Evolutionary conservation across 83 land plant species (phyloP), one percentile per base, ranked within the genome.

Genomic region (Larix sibirica): DNA sequence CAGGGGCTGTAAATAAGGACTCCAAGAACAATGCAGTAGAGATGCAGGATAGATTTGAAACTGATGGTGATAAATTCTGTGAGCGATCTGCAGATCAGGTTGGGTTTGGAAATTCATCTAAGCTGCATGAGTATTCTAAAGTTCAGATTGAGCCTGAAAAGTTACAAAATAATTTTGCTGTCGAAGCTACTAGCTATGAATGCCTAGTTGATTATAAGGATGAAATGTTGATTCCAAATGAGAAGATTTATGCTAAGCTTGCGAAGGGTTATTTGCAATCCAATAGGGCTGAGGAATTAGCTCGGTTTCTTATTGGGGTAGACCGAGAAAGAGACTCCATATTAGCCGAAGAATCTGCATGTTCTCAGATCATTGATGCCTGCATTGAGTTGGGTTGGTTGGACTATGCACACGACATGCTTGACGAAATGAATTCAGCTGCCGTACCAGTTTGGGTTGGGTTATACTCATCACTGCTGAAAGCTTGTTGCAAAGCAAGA

Each of bases 391-490:
- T 88, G 70, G 92, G 88, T 68, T 90, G 90, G 90, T 82, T 90
- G 3, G 92, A 90, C 64, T 54, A 66, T 81, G 94, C 94, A 12
- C 94, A 92, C 77, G 94, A 92, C 77, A 90, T 92, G 66, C 28
- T 92, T 36, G 94, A 92, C 40, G 88, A 90, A 64, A 54, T 87
- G 61, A 85, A 88, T 28, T 33, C 76, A 20, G 89, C 62, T 54
- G 84, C 62, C 28, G 20, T 59, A 40, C 80, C 79, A 4, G 17
- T 90, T 61, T 77, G 44, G 16, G n/a, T 4, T 23, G 33, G n/a
- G 14, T 28, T 66, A 26, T 90, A 90, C 77, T 36, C 24, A 58
- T 85, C 83, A 50, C 92, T 92, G 31, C 13, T 92, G 73, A 68
- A 47, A 63, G 89, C 92, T 40, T 92, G 90, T 80, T 82, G 63